Conservation (phyloP, 1,284 basidiomycete genomes). For the Veloboletus limbatus region DNA sequence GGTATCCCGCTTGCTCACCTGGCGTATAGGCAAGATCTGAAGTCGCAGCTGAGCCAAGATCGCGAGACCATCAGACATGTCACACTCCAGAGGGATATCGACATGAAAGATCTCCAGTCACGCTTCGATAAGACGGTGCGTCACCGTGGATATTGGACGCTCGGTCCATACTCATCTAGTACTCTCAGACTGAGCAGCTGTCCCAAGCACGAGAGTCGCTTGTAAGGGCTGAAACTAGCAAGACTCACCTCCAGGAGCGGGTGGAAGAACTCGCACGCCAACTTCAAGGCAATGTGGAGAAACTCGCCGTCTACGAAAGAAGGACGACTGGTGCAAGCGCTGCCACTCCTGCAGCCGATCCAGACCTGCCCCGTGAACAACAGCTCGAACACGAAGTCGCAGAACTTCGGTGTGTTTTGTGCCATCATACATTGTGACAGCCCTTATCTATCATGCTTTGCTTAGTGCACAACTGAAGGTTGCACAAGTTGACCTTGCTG, state of each 20-base stretch:
- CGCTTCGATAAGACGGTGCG: slow-evolving; percentile 71
- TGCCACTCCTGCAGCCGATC: slow-evolving; percentile 35
- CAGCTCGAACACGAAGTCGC: slow-evolving; percentile 84
- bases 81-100: slow-evolving; percentile 77
- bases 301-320: slow-evolving; percentile 84
- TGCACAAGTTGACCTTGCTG: slow-evolving; percentile 68
- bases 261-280: slow-evolving; percentile 70
- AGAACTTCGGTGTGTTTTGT: slow-evolving; percentile 64
- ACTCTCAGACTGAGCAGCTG: slow-evolving; percentile 56
- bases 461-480: slow-evolving; percentile 72
- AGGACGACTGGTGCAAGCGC: slow-evolving; percentile 40
- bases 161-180: slow-evolving; percentile 10
- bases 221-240: slow-evolving; percentile 75
- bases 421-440: not conserved
- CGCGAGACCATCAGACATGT: slow-evolving; percentile 74
- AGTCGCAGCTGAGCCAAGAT: slow-evolving; percentile 74
- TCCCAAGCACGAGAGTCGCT: slow-evolving; percentile 72
- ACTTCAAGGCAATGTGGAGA: slow-evolving; percentile 76
- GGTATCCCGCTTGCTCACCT: not conserved
- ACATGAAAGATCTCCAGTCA: slow-evolving; percentile 71
- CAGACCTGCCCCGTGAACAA: slow-evolving; percentile 63
- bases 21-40: slow-evolving; percentile 64
- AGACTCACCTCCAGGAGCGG: slow-evolving; percentile 76
- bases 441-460: slow-evolving; percentile 6
- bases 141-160: slow-evolving; percentile 7